Evolutionary conservation across 345 rosid genomes (phyloP).

Genomic region (Luvunga scandens): DNA sequence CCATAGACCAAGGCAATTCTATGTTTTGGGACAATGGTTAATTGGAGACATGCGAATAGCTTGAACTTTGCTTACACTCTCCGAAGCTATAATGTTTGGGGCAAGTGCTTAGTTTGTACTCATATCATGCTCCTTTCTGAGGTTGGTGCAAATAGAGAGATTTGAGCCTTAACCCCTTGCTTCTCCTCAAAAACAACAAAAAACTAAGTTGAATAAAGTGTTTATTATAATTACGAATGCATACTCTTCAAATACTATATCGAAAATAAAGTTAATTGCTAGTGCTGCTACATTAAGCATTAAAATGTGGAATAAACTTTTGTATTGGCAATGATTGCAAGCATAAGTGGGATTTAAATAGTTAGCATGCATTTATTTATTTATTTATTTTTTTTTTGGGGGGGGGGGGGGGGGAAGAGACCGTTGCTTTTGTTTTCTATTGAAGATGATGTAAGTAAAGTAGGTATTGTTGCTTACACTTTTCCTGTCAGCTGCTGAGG

Average conservation of each 20-base stretch:
- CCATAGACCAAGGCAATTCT: not conserved
- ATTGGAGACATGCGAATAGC: not conserved
- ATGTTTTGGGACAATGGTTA: not conserved
- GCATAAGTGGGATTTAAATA: not conserved
- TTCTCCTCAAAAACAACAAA: too few species aligned
- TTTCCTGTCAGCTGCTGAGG: not conserved
- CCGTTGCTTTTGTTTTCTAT: not conserved
- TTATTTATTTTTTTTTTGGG: too few species aligned
- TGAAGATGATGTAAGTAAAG: not conserved
- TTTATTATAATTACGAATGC: too few species aligned
- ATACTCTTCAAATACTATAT: too few species aligned
- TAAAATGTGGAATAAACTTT: not conserved
- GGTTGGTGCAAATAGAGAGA: too few species aligned
- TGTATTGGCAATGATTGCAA: not conserved
- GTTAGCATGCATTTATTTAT: too few species aligned
- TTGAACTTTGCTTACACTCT: not conserved
- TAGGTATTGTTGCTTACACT: not conserved
- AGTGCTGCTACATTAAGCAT: not conserved
- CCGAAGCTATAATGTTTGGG: not conserved
- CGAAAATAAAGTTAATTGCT: too few species aligned
- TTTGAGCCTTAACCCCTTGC: too few species aligned
- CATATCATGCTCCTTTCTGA: not conserved
- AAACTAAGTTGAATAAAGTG: too few species aligned
- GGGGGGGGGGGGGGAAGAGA: too few species aligned
- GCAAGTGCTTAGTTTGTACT: not conserved